phyloP scores from a whole-genome alignment of 2,329 filamentous ascomycete species.

The Ophiostoma ulmi region DNA sequence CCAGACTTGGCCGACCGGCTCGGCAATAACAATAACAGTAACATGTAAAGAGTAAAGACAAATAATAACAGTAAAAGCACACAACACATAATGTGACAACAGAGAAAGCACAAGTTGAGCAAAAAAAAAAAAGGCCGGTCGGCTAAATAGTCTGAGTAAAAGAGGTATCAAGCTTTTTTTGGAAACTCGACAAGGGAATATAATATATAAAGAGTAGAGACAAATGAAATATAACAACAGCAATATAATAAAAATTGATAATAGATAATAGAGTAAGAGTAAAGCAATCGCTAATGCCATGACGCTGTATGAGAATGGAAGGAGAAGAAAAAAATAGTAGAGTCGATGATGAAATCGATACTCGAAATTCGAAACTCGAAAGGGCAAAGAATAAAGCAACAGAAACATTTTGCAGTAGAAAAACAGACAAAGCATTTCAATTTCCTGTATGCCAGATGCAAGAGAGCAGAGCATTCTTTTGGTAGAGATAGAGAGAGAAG shows the following conservation, averaged over 20 bases:
- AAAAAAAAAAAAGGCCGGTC: conserved; percentile 14
- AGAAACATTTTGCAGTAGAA: conserved; percentile 20
- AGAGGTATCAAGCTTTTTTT: conserved; percentile 11
- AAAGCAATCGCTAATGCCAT: conserved; percentile 46
- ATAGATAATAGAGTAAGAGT: conserved; percentile 33
- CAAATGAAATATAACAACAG: conserved; percentile 11
- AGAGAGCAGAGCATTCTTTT: conserved; percentile 41
- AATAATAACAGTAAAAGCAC: not conserved
- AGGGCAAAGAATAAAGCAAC: conserved; percentile 14
- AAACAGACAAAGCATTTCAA: conserved; percentile 20
- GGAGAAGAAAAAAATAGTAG: conserved; percentile 33
- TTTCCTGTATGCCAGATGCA: conserved; percentile 40
- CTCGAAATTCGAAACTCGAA: conserved; percentile 30
- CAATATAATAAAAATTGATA: conserved; percentile 22
- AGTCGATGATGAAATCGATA: conserved; percentile 15
- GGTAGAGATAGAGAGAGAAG: conserved; percentile 30
- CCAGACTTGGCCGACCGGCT: conserved; percentile 10
- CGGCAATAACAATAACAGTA: not conserved
- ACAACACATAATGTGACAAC: not conserved
- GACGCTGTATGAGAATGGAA: conserved; percentile 36
- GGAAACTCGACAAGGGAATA: conserved; percentile 11
- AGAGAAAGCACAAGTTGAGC: not conserved
- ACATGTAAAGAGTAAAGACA: not conserved
- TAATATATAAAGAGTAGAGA: not conserved
- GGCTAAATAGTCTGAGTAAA: conserved; percentile 16